A percentile compares a stretch with the other conserved stretches of the same genome.
Evolutionary conservation across 1,139 yeast species (phyloP).

Genomic region (Debaryomycetaceae sp.): DNA sequence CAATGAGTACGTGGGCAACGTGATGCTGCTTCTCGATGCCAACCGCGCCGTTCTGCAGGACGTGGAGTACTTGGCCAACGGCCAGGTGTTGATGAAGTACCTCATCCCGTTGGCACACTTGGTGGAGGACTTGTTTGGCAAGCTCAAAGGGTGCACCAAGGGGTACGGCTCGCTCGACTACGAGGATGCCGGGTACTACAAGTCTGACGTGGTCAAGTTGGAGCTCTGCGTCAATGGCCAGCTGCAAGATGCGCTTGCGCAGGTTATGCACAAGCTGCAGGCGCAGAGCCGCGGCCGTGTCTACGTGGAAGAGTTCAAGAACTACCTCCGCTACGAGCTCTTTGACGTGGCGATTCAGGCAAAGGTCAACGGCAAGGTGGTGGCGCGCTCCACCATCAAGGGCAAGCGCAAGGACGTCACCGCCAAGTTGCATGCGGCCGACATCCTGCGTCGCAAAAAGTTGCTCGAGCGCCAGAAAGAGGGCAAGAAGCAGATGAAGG

Average conservation of each 20-base stretch:
- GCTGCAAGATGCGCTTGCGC: conserved; percentile 89
- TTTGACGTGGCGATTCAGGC: conserved; percentile 95
- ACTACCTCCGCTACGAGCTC: conserved; percentile 72
- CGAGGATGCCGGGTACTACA: conserved; percentile 84
- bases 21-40: conserved; percentile 79
- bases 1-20: conserved; percentile 80
- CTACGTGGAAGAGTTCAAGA: conserved; percentile 79
- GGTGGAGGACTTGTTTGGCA: conserved; percentile 94
- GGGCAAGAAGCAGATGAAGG: conserved; percentile 83
- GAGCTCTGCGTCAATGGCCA: conserved; percentile 87
- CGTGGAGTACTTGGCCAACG: conserved; percentile 70
- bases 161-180: conserved; percentile 95
- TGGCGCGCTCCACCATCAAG: conserved; percentile 90
- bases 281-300: conserved; percentile 70
- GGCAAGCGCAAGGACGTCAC: conserved; percentile 92
- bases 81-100: conserved; percentile 78
- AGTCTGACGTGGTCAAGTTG: conserved; percentile 78
- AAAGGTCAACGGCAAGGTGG: conserved; percentile 70
- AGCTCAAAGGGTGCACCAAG: conserved; percentile 79
- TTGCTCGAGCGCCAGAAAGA: conserved; percentile 85
- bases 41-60: conserved; percentile 83
- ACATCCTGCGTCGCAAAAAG: conserved; percentile 84
- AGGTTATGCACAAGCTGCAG: conserved; percentile 80
- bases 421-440: conserved; percentile 90
- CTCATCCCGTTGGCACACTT: conserved; percentile 81